phyloP scores from a whole-genome alignment of 2,329 filamentous ascomycete species.

The Clarireedia monteithiana region DNA sequence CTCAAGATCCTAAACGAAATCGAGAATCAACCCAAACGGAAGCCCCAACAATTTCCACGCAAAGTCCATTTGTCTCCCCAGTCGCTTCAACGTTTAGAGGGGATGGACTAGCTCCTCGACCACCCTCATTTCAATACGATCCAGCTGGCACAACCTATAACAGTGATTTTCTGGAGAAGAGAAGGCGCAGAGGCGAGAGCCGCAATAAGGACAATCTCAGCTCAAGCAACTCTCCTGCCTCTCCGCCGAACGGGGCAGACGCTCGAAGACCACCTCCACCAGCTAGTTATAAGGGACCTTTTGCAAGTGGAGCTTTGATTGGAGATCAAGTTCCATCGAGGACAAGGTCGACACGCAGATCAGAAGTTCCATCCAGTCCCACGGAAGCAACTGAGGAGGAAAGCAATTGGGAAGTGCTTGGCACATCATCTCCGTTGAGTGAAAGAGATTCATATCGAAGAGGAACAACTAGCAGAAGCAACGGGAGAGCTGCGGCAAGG shows the following conservation, averaged over 20 bases:
- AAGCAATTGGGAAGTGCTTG: slow-evolving; percentile 16
- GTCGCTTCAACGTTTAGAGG: slow-evolving; percentile 41
- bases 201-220: slow-evolving; percentile 36
- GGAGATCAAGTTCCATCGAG: slow-evolving; percentile 28
- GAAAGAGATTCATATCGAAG: neutral
- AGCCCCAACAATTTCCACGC: slow-evolving; percentile 48
- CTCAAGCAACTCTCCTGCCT: slow-evolving; percentile 20
- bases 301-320: slow-evolving; percentile 32
- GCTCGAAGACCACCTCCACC: slow-evolving; percentile 50
- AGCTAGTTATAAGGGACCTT: slow-evolving; percentile 45
- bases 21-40: slow-evolving; percentile 48
- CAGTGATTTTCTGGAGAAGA: slow-evolving; percentile 37
- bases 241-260: slow-evolving; percentile 50
- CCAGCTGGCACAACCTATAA: slow-evolving; percentile 26
- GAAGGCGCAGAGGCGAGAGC: slow-evolving; percentile 34
- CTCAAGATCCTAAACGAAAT: slow-evolving; percentile 31
- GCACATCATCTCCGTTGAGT: slow-evolving; percentile 10
- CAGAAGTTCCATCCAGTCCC: slow-evolving; percentile 22
- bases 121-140: slow-evolving; percentile 47
- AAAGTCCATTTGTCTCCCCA: slow-evolving; percentile 50
- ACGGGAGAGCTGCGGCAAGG: slow-evolving; percentile 17
- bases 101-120: slow-evolving; percentile 49
- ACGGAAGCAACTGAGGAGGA: slow-evolving; percentile 16
- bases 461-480: slow-evolving; percentile 10
- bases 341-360: slow-evolving; percentile 25